Evolutionary conservation across 2,329 filamentous ascomycete species (phyloP).

Genomic region (Clonostachys solani): DNA sequence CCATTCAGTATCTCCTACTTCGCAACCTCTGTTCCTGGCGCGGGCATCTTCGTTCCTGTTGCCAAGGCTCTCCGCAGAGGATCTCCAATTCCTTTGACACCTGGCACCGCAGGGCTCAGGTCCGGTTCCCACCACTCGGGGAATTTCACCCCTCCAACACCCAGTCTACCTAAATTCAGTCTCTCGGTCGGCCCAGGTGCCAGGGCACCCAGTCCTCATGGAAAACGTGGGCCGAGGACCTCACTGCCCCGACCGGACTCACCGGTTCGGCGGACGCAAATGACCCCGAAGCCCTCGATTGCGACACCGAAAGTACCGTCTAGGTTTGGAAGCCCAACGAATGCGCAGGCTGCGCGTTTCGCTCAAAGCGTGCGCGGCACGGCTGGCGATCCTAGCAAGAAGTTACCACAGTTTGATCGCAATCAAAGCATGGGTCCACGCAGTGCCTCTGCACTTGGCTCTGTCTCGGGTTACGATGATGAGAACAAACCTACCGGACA

Average conservation of each 20-base stretch:
- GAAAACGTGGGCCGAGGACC: constrained; percentile 69
- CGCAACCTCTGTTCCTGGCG: constrained; percentile 67
- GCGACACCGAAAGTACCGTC: constrained; percentile 37
- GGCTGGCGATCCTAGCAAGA: constrained; percentile 58
- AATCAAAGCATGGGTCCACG: constrained; percentile 50
- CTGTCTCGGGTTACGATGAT: constrained; percentile 48
- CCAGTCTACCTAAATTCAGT: constrained; percentile 74
- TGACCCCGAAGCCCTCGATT: constrained; percentile 57
- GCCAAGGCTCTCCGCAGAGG: constrained; percentile 72
- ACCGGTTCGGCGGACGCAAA: constrained; percentile 66
- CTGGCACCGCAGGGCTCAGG: constrained; percentile 53
- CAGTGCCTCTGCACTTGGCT: constrained; percentile 56
- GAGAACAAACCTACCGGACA: constrained; percentile 49
- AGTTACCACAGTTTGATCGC: constrained; percentile 37
- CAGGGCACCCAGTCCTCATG: constrained; percentile 65
- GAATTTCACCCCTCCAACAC: constrained; percentile 60
- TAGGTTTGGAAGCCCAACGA: constrained; percentile 38
- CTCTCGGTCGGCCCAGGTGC: constrained; percentile 74
- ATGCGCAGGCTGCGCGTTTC: constrained; percentile 36
- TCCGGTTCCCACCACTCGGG: constrained; percentile 52
- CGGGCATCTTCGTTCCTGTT: constrained; percentile 90
- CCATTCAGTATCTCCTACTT: constrained; percentile 68
- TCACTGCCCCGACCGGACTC: constrained; percentile 89
- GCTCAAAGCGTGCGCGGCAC: constrained; percentile 60
- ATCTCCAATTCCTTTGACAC: constrained; percentile 56